Percentiles rank a stretch among this genome's conserved stretches.
These are phyloP conservation scores for Blastobotrys indianensis DNA, from an alignment of 1,139 yeast genomes.

Conservation along the genomic window DNA sequence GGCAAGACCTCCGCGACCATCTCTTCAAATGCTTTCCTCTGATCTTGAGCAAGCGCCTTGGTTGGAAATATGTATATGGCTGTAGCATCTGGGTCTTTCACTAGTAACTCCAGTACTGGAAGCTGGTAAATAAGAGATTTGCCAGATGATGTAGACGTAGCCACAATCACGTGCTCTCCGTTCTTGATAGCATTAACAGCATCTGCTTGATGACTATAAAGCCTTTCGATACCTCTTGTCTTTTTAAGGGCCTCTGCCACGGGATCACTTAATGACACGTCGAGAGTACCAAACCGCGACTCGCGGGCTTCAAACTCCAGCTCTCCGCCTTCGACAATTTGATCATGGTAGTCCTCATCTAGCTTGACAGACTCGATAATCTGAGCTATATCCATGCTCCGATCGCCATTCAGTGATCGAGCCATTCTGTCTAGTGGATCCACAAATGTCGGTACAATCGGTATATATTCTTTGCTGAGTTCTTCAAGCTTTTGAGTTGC, in stretches of 20 bases:
- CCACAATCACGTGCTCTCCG: constrained; percentile 66
- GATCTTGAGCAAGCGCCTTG: constrained; percentile 96
- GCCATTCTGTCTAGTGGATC: constrained; percentile 22
- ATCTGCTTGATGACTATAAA: constrained; percentile 76
- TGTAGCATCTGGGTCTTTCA: constrained; percentile 46
- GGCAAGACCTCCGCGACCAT: constrained; percentile 34
- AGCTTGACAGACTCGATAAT: constrained; percentile 45
- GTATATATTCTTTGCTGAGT: constrained; percentile 40
- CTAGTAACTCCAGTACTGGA: constrained; percentile 57
- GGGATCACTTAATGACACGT: constrained; percentile 37
- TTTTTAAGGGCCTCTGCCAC: constrained; percentile 44
- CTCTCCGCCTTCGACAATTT: constrained; percentile 47
- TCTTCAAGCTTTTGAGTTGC: constrained; percentile 38
- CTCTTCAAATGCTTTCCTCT: constrained; percentile 65
- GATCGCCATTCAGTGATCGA: constrained; percentile 4
- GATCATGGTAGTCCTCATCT: constrained; percentile 44
- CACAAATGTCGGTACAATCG: constrained; percentile 28
- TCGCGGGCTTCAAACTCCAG: constrained; percentile 40
- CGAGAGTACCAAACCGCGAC: constrained; percentile 42
- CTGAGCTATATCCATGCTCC: constrained; percentile 35
- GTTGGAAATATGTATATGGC: constrained; percentile 92
- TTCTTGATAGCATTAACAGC: constrained; percentile 55
- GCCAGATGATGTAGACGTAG: constrained; percentile 94
- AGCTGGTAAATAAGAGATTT: constrained; percentile 87
- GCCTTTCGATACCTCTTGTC: constrained; percentile 41